Evolutionary conservation across 345 rosid species (phyloP).

Genomic region (Populus ilicifolia): DNA sequence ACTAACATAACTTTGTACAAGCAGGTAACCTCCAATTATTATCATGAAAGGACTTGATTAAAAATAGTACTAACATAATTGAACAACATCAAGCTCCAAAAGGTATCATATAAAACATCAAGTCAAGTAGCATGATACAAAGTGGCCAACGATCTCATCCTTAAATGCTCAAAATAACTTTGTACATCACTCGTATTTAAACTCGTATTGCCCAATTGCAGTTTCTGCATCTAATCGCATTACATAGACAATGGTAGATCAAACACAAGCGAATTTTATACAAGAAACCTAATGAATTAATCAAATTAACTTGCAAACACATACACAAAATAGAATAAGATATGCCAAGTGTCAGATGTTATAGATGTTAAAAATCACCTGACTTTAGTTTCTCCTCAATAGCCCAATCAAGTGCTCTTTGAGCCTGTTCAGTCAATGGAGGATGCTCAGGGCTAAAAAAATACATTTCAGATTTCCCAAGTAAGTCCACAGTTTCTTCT

Average conservation of each 20-base stretch:
- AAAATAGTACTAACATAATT: neutral
- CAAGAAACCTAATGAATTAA: neutral
- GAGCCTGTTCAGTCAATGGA: constrained; percentile 82
- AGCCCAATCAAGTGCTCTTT: constrained; percentile 81
- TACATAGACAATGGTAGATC: neutral
- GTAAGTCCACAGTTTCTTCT: constrained; percentile 61
- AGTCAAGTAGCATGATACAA: neutral
- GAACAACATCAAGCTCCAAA: neutral
- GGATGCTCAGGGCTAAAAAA: constrained; percentile 78
- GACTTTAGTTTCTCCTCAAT: constrained; percentile 78
- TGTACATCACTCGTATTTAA: neutral
- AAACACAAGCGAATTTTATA: neutral
- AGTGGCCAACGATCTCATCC: neutral
- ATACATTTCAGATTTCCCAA: constrained; percentile 77
- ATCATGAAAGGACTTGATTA: too few relatives aligned
- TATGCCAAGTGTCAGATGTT: neutral
- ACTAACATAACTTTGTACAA: too few relatives aligned
- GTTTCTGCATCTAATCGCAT: neutral
- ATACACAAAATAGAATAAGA: neutral
- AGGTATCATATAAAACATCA: neutral
- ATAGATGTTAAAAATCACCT: constrained; percentile 37
- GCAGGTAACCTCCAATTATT: too few relatives aligned
- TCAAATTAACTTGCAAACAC: neutral
- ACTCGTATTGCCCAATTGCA: neutral
- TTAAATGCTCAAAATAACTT: neutral